These are phyloP conservation scores for Wickerhamiella parazyma DNA, from an alignment of 805 yeast genomes.

Conservation along the genomic window DNA sequence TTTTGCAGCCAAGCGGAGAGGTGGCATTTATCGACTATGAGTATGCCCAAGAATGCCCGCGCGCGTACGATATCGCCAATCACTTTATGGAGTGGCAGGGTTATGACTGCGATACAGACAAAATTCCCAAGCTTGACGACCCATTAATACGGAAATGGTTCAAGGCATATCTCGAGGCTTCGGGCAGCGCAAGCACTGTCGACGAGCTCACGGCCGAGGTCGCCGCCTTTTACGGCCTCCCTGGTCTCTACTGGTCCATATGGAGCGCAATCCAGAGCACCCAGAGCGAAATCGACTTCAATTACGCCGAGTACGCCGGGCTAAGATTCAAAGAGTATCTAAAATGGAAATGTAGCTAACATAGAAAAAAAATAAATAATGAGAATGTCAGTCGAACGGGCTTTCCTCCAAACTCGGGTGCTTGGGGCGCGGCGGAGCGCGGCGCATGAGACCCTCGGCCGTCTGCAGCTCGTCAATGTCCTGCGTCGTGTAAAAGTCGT, in stretches of 20 bases:
- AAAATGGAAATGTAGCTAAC: constrained; percentile 37
- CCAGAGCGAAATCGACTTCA: constrained; percentile 58
- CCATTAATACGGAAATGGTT: constrained; percentile 37
- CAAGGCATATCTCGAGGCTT: constrained; percentile 36
- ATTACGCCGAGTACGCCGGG: constrained; percentile 47
- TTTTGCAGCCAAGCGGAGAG: constrained; percentile 32
- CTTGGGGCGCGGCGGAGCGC: neutral
- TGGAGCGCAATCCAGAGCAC: constrained; percentile 69
- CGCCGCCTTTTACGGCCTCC: constrained; percentile 53
- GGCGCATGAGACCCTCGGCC: constrained; percentile 24
- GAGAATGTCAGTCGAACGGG: constrained; percentile 6
- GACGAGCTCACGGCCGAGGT: constrained; percentile 38
- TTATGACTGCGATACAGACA: constrained; percentile 48
- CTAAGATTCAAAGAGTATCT: constrained; percentile 53
- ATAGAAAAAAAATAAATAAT: neutral
- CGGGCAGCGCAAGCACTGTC: constrained; percentile 24
- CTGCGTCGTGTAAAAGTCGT: constrained; percentile 13
- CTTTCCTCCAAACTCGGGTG: constrained; percentile 7
- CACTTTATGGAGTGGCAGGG: constrained; percentile 78
- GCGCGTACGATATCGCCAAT: constrained; percentile 63
- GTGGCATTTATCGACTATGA: constrained; percentile 58
- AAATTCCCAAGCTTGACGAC: constrained; percentile 35
- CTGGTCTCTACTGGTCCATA: constrained; percentile 76
- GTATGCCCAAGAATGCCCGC: constrained; percentile 56
- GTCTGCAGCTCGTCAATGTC: constrained; percentile 24